A percentile compares a stretch with the other conserved stretches of the same genome.
Evolutionary conservation across 768 basidiomycete species (phyloP).

Genomic region (Crucibulum laeve): DNA sequence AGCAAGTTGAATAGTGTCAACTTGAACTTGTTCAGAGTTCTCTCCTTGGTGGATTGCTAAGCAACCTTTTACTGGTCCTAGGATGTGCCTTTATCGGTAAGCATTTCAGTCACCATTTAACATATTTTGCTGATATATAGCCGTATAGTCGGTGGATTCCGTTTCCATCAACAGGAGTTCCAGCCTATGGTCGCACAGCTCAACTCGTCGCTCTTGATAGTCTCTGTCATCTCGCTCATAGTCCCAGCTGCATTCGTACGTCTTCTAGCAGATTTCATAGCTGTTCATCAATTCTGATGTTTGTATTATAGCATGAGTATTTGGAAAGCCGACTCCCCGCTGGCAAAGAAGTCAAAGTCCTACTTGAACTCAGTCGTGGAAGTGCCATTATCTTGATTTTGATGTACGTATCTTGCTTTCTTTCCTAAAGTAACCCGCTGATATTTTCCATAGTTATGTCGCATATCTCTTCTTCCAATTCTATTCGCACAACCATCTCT

Average conservation of each 20-base stretch:
- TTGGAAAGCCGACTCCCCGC: slow-evolving; percentile 26
- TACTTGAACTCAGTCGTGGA: slow-evolving; percentile 43
- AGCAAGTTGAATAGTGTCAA: slow-evolving; percentile 34
- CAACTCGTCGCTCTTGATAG: slow-evolving; percentile 62
- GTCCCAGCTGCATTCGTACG: slow-evolving; percentile 59
- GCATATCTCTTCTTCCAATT: slow-evolving; percentile 46
- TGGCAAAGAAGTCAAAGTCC: slow-evolving; percentile 33
- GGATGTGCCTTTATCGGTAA: slow-evolving; percentile 75
- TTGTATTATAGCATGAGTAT: slow-evolving; percentile 24
- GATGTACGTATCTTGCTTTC: slow-evolving; percentile 24
- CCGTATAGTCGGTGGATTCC: slow-evolving; percentile 36
- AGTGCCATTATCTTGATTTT: slow-evolving; percentile 42
- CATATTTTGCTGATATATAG: background rate
- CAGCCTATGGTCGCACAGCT: slow-evolving; percentile 56
- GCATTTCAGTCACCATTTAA: slow-evolving; percentile 46
- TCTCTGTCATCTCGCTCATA: slow-evolving; percentile 66
- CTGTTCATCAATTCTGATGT: slow-evolving; percentile 10
- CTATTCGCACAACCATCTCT: slow-evolving; percentile 45
- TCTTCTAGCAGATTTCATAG: slow-evolving; percentile 10
- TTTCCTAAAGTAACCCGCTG: background rate
- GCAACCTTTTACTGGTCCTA: slow-evolving; percentile 81
- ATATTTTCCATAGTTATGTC: slow-evolving; percentile 17
- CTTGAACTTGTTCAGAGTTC: slow-evolving; percentile 50
- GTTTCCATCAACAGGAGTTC: slow-evolving; percentile 49
- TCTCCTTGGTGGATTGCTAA: slow-evolving; percentile 46